Evolutionary conservation across 2,329 filamentous ascomycete genomes (phyloP).

Genomic region (Dothiorella sarmentorum): DNA sequence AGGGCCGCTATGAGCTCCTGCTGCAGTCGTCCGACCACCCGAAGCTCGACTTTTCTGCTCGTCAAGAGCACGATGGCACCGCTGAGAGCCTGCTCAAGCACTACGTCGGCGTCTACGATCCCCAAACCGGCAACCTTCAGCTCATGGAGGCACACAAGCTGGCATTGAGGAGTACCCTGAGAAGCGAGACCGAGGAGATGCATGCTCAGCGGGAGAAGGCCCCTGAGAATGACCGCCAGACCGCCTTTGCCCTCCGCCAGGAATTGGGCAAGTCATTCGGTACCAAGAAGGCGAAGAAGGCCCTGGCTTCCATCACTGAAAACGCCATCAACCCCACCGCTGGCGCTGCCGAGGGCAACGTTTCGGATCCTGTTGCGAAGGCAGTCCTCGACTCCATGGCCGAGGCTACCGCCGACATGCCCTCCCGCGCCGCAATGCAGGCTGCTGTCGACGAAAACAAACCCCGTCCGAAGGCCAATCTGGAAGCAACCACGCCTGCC

Average conservation of each 20-base stretch:
- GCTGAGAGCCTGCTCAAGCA: conserved; percentile 54
- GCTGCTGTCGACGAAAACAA: conserved; percentile 64
- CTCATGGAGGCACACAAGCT: conserved; percentile 53
- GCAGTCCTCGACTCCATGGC: conserved; percentile 62
- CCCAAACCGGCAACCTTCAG: conserved; percentile 50
- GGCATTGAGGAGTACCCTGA: conserved; percentile 50
- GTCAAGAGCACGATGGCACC: conserved; percentile 45
- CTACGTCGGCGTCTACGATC: conserved; percentile 60
- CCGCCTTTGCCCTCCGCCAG: conserved; percentile 14
- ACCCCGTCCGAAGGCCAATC: conserved; percentile 68
- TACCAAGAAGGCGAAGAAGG: conserved; percentile 82
- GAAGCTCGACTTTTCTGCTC: conserved; percentile 58
- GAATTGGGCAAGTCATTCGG: conserved; percentile 74
- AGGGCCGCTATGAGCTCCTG: conserved; percentile 47
- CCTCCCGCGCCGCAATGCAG: conserved; percentile 63
- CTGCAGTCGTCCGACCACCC: conserved; percentile 60
- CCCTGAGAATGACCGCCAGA: conserved; percentile 27
- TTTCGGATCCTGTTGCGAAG: conserved; percentile 29
- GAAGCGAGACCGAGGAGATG: conserved; percentile 43
- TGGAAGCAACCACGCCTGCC: conserved; percentile 62
- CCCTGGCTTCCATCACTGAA: conserved; percentile 63
- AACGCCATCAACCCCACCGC: conserved; percentile 60
- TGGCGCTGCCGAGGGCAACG: conserved; percentile 25
- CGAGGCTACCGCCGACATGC: conserved; percentile 61
- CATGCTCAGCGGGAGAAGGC: conserved; percentile 30